Conservation (phyloP, 306 rosid genomes). For the Malus sylvestris region DNA sequence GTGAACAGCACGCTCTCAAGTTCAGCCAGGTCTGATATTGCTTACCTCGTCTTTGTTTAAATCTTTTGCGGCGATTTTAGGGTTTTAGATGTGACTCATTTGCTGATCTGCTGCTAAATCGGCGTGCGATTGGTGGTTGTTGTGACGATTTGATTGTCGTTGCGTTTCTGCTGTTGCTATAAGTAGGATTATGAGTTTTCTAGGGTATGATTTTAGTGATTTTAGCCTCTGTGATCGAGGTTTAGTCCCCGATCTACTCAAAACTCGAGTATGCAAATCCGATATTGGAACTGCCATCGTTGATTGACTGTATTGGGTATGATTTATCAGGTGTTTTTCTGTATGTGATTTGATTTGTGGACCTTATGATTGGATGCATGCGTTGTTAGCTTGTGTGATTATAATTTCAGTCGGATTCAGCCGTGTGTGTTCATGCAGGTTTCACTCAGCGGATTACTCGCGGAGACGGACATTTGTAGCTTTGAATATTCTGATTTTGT, state of each 20-base stretch:
- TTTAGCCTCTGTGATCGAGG: not conserved
- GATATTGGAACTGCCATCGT: not conserved
- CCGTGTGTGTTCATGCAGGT: not conserved
- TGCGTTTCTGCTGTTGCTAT: not conserved
- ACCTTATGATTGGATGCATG: not conserved
- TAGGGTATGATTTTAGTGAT: not conserved
- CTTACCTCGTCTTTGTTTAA: not conserved
- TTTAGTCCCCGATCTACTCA: not conserved
- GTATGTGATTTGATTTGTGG: not conserved
- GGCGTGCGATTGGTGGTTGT: not conserved
- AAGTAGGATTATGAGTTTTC: not conserved
- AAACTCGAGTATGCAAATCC: not conserved
- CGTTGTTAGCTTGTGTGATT: not conserved
- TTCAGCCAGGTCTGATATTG: slow-evolving; percentile 67
- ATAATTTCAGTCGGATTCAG: not conserved
- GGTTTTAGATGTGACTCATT: not conserved
- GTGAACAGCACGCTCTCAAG: slow-evolving; percentile 87
- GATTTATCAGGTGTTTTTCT: not conserved
- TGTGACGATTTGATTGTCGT: not conserved
- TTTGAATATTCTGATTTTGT: not conserved
- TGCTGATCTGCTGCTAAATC: not conserved
- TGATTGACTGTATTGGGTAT: not conserved
- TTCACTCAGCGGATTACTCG: not conserved
- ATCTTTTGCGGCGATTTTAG: not conserved
- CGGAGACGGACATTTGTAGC: not conserved